Evolutionary conservation across 1,284 basidiomycete species (phyloP).

Genomic region (Pseudozyma thailandica): DNA sequence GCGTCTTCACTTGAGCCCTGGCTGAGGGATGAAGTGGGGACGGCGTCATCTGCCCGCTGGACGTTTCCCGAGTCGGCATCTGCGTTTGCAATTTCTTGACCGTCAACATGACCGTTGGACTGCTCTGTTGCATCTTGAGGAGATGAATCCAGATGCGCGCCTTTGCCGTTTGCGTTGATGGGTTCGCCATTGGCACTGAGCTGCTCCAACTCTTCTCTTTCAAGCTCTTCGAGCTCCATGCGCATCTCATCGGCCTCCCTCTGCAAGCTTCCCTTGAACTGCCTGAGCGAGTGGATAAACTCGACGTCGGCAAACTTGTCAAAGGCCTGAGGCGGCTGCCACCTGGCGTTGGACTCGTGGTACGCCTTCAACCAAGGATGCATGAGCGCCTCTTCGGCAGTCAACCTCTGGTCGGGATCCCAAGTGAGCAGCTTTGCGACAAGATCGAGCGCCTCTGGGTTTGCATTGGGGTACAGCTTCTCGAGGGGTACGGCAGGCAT

Average conservation of each 20-base stretch:
- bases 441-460: slow-evolving; percentile 60
- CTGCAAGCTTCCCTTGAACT: slow-evolving; percentile 62
- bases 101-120: not conserved
- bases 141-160: not conserved
- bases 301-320: slow-evolving; percentile 63
- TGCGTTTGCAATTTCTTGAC: not conserved
- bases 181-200: slow-evolving; percentile 12
- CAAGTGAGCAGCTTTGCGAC: slow-evolving; percentile 60
- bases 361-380: slow-evolving; percentile 67
- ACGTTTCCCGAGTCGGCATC: slow-evolving; percentile 47
- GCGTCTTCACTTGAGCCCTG: slow-evolving; percentile 30
- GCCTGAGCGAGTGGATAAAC: slow-evolving; percentile 56
- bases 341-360: slow-evolving; percentile 57
- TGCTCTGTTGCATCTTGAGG: not conserved
- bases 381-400: slow-evolving; percentile 59
- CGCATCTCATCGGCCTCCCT: slow-evolving; percentile 61
- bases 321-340: slow-evolving; percentile 56
- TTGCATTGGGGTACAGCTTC: slow-evolving; percentile 56
- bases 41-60: slow-evolving; percentile 51
- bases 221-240: slow-evolving; percentile 49
- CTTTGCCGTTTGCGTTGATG: not conserved
- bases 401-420: slow-evolving; percentile 64
- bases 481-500: slow-evolving; percentile 50
- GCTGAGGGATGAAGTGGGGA: slow-evolving; percentile 9
- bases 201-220: slow-evolving; percentile 48